Evolutionary conservation across 371 early-diverging fungal genomes (phyloP).

Genomic region (Mucor lusitanicus): DNA sequence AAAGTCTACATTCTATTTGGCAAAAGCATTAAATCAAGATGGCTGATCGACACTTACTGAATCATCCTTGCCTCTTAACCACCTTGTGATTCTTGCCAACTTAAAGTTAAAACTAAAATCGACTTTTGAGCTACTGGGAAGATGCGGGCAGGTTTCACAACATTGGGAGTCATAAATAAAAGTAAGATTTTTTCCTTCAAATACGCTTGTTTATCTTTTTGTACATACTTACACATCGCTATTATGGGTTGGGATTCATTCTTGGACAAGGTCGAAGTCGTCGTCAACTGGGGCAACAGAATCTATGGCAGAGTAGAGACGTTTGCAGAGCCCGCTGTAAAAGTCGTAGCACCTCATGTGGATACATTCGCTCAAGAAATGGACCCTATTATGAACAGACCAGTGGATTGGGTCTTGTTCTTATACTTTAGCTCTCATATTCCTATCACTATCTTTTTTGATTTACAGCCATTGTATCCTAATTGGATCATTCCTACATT

Average conservation of each 20-base stretch:
- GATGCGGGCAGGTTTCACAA: neutral
- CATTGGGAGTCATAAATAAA: neutral
- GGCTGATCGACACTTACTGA: too few relatives aligned
- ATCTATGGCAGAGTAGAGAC: neutral
- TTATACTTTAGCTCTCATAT: constrained; percentile 24
- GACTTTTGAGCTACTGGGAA: neutral
- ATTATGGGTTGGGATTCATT: constrained; percentile 5
- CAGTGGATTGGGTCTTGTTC: constrained; percentile 20
- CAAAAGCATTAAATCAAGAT: too few relatives aligned
- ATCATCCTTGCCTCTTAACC: too few relatives aligned
- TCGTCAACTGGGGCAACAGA: constrained; percentile 1
- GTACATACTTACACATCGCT: neutral
- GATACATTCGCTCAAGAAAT: constrained; percentile 5
- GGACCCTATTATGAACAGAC: constrained; percentile 15
- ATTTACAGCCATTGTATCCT: constrained; percentile 24
- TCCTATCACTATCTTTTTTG: constrained; percentile 23
- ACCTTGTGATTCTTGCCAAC: too few relatives aligned
- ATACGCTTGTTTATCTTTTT: neutral
- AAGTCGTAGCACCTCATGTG: constrained; percentile 9
- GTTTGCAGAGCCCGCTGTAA: neutral
- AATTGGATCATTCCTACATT: constrained; percentile 8
- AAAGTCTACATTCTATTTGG: too few relatives aligned
- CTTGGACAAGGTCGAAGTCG: constrained; percentile 13
- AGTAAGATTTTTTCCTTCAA: neutral
- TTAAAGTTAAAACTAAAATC: too few relatives aligned